These are phyloP conservation scores for Phytophthora sp. DNA, from an alignment of 352 stramenopile species.

Conservation along the genomic window DNA sequence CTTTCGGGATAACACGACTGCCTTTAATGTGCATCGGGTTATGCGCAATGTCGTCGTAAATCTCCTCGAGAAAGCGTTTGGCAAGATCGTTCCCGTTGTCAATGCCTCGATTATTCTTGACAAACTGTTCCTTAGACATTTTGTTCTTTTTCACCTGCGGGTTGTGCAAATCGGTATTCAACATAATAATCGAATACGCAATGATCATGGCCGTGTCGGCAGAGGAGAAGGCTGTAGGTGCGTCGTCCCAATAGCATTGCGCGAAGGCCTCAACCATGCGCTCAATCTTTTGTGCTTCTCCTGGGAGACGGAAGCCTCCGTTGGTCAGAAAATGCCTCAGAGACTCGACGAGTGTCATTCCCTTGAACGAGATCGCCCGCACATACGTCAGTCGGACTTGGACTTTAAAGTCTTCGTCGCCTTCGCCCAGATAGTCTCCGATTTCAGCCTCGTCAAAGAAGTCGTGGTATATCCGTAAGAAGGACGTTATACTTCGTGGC, in stretches of 20 bases:
- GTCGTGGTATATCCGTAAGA: slow-evolving; percentile 94
- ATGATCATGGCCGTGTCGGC: slow-evolving; percentile 90
- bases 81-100: slow-evolving; percentile 92
- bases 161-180: slow-evolving; percentile 92
- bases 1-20: slow-evolving; percentile 54
- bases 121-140: slow-evolving; percentile 97
- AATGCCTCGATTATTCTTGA: slow-evolving; percentile 96
- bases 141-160: slow-evolving; percentile 94
- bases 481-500: slow-evolving; percentile 92
- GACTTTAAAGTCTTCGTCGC: slow-evolving; percentile 87
- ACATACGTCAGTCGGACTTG: slow-evolving; percentile 96
- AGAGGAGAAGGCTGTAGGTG: slow-evolving; percentile 66
- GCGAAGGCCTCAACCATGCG: slow-evolving; percentile 97
- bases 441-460: slow-evolving; percentile 93
- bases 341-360: slow-evolving; percentile 97
- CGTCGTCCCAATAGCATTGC: slow-evolving; percentile 98
- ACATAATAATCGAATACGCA: slow-evolving; percentile 92
- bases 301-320: slow-evolving; percentile 96
- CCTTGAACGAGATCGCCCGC: slow-evolving; percentile 96
- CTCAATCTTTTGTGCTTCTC: slow-evolving; percentile 99
- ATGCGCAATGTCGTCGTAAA: slow-evolving; percentile 96
- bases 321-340: slow-evolving; percentile 97
- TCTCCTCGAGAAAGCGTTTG: slow-evolving; percentile 91
- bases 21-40: slow-evolving; percentile 94
- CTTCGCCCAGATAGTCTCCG: slow-evolving; percentile 96